phyloP scores from a whole-genome alignment of 164 flowering plant species.

The Tetracentron sinense region DNA sequence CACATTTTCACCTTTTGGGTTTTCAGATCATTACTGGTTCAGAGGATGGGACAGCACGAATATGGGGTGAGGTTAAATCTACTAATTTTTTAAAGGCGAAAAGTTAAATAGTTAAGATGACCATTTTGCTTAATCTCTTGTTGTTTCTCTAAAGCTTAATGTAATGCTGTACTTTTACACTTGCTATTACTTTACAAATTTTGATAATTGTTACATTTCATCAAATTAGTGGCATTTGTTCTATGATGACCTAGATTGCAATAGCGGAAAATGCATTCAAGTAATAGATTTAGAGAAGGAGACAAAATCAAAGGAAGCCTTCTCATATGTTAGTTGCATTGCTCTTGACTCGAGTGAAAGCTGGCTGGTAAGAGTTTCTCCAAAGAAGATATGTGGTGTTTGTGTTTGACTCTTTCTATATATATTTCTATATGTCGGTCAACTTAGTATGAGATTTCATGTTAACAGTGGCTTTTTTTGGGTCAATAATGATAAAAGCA shows the following conservation, averaged over 20 bases:
- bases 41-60: conserved; percentile 90
- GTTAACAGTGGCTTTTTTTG: not conserved
- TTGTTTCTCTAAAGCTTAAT: not conserved
- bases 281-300: conserved; percentile 48
- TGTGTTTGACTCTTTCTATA: not conserved
- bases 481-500: not conserved
- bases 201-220: not conserved
- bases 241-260: conserved; percentile 61
- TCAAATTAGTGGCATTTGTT: conserved; percentile 3
- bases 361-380: conserved; percentile 80
- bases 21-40: conserved; percentile 91
- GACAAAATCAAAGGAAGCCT: conserved; percentile 35
- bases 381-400: not conserved
- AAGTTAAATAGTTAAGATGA: not conserved
- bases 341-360: conserved; percentile 88
- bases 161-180: not conserved
- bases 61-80: conserved; percentile 70
- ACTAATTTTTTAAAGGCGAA: not conserved
- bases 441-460: not conserved
- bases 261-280: conserved; percentile 72
- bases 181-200: not conserved
- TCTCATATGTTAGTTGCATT: conserved; percentile 64
- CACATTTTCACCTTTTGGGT: conserved; percentile 10
- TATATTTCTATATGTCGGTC: not conserved
- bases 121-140: not conserved